Conservation (phyloP, 2,329 filamentous ascomycete genomes). For the Emmonsiellopsis sp. region DNA sequence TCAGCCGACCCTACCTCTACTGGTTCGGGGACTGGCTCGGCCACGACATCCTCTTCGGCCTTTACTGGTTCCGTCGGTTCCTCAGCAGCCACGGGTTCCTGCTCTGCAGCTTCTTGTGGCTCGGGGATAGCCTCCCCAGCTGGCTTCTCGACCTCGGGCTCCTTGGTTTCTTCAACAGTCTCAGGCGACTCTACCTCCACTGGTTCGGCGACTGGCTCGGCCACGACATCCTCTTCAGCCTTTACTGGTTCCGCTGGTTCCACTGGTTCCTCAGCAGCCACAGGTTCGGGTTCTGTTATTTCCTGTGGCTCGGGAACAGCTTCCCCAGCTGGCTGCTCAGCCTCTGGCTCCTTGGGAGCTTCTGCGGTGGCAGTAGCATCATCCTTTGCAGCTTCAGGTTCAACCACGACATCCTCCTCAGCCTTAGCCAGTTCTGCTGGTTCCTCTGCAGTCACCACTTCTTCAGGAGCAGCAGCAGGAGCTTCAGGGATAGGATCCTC, state of each 20-base stretch:
- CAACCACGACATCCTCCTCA: not conserved
- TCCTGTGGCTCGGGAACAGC: no score
- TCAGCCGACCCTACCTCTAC: not conserved
- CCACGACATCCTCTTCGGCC: not conserved
- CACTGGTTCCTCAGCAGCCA: not conserved
- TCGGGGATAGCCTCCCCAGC: not conserved
- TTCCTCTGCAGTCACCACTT: not conserved
- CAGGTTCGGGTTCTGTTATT: not conserved
- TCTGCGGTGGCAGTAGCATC: not conserved
- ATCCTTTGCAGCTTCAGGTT: not conserved
- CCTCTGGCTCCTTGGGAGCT: not conserved
- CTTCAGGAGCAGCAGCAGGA: not conserved
- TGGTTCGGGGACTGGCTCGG: not conserved
- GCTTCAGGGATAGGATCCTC: no score
- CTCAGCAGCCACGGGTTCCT: not conserved
- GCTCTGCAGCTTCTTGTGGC: not conserved
- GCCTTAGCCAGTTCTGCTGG: not conserved
- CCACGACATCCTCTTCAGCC: not conserved
- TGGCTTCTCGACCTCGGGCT: not conserved
- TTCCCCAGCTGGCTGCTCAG: not conserved
- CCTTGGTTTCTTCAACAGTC: not conserved
- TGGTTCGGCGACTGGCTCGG: not conserved
- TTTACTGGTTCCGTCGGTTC: not conserved
- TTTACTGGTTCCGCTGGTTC: not conserved
- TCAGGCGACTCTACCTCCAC: not conserved